These are phyloP conservation scores for Leersia perrieri DNA, from an alignment of 176 grass and related monocot genomes.

Conservation along the genomic window DNA sequence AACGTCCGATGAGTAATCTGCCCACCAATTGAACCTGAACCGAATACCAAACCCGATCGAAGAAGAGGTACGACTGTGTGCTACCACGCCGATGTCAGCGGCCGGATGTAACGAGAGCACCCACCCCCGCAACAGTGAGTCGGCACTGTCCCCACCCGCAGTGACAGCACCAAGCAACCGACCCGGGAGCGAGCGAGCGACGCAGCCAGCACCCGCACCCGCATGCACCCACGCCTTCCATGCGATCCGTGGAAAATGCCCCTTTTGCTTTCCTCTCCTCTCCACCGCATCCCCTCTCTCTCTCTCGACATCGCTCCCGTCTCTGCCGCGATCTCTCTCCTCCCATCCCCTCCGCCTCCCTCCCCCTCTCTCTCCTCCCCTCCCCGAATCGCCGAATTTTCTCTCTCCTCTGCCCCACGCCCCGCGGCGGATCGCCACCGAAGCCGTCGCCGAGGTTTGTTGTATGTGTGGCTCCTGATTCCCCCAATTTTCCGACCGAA, in stretches of 20 bases:
- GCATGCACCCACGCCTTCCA: background rate
- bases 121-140: background rate
- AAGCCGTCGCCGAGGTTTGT: background rate
- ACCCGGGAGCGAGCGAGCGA: background rate
- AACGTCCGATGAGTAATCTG: too few species aligned
- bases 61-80: too few species aligned
- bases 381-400: background rate
- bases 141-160: background rate
- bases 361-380: background rate
- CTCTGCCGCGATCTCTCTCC: slow-evolving; percentile 23
- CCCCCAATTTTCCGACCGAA: background rate
- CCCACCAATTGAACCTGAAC: too few species aligned
- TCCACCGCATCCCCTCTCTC: background rate
- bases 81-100: background rate
- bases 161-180: background rate
- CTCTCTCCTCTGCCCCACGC: background rate
- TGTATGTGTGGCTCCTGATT: background rate
- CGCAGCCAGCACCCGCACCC: background rate
- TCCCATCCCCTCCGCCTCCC: background rate
- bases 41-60: too few species aligned
- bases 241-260: slow-evolving; percentile 7
- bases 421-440: slow-evolving; percentile 6
- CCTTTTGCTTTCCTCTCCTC: slow-evolving; percentile 37
- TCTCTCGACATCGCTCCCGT: slow-evolving; percentile 21
- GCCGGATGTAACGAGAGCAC: background rate